Conservation (phyloP, 257 asterid species). For the Lithospermum erythrorhizon region DNA sequence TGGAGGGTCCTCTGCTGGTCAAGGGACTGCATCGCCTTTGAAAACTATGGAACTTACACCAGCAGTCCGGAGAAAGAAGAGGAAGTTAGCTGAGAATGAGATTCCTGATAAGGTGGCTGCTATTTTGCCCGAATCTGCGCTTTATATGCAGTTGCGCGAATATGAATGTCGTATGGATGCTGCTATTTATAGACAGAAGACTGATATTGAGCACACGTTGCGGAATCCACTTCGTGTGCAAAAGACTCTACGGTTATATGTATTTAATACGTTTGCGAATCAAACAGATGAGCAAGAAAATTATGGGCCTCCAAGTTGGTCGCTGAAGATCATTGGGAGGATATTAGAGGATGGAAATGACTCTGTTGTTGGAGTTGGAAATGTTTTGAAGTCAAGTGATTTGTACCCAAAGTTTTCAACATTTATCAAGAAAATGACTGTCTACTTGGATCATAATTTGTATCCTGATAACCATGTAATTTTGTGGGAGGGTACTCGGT, state of each 20-base stretch:
- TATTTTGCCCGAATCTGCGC: conserved; percentile 65
- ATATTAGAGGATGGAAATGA: conserved; percentile 53
- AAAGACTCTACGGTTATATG: conserved; percentile 28
- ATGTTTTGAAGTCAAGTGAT: conserved; percentile 17
- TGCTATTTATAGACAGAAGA: conserved; percentile 56
- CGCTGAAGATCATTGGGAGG: conserved; percentile 63
- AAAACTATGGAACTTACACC: conserved; percentile 92
- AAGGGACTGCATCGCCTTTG: conserved; percentile 56
- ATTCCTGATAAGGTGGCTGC: conserved; percentile 58
- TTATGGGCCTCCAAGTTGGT: conserved; percentile 67
- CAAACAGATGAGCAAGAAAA: conserved; percentile 29
- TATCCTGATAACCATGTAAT: conserved; percentile 82
- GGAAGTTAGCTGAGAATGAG: conserved; percentile 48
- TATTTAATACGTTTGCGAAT: conserved; percentile 22
- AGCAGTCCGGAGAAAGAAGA: conserved; percentile 58
- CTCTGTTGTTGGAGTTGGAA: conserved; percentile 26
- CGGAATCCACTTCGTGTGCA: conserved; percentile 23
- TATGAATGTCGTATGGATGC: conserved; percentile 66
- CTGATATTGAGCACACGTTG: conserved; percentile 28
- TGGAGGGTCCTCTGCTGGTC: conserved; percentile 36
- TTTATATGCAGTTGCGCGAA: conserved; percentile 65
- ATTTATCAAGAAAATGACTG: conserved; percentile 69
- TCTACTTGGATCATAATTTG: conserved; percentile 71
- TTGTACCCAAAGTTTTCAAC: conserved; percentile 56
- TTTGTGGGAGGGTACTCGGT: conserved; percentile 78